Evolutionary conservation across 306 rosid species (phyloP).

Genomic region (Vachellia collinsii): DNA sequence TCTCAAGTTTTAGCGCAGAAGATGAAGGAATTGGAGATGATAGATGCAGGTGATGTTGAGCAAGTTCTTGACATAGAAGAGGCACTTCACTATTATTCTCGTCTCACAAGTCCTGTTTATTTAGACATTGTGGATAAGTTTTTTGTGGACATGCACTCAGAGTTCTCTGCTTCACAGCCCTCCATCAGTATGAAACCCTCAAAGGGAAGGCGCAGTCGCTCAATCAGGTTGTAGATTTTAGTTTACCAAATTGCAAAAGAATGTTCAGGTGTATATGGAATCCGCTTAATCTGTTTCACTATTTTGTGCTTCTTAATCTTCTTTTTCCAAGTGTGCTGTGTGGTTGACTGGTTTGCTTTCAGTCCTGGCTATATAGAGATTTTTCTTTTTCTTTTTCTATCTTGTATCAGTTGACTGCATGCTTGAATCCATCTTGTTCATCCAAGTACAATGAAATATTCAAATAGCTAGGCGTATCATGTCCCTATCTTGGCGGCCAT

Average conservation of each 20-base stretch:
- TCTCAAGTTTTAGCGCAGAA: slow-evolving; percentile 56
- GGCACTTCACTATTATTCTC: slow-evolving; percentile 92
- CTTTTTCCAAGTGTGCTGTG: slow-evolving; percentile 24
- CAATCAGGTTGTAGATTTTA: slow-evolving; percentile 65
- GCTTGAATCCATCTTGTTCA: slow-evolving; percentile 34
- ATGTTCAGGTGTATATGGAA: slow-evolving; percentile 41
- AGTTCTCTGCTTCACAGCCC: slow-evolving; percentile 55
- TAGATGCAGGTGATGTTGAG: slow-evolving; percentile 77
- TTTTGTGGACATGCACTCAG: slow-evolving; percentile 79
- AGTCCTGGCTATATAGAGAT: slow-evolving; percentile 27
- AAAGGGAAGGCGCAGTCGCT: slow-evolving; percentile 54
- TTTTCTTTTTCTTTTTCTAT: background rate
- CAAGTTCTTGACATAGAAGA: slow-evolving; percentile 91
- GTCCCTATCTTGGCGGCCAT: too few species aligned
- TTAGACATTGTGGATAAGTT: slow-evolving; percentile 88
- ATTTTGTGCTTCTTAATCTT: slow-evolving; percentile 19
- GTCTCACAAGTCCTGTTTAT: slow-evolving; percentile 89
- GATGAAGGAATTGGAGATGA: slow-evolving; percentile 90
- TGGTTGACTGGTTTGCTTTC: slow-evolving; percentile 38
- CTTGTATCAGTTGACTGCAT: slow-evolving; percentile 20
- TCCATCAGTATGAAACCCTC: slow-evolving; percentile 50
- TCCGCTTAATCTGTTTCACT: slow-evolving; percentile 26
- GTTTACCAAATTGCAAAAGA: slow-evolving; percentile 38
- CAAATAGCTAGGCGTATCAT: slow-evolving; percentile 9
- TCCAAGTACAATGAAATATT: slow-evolving; percentile 24